phyloP scores from a whole-genome alignment of 768 basidiomycete genomes.

The Tricholoma terreum region DNA sequence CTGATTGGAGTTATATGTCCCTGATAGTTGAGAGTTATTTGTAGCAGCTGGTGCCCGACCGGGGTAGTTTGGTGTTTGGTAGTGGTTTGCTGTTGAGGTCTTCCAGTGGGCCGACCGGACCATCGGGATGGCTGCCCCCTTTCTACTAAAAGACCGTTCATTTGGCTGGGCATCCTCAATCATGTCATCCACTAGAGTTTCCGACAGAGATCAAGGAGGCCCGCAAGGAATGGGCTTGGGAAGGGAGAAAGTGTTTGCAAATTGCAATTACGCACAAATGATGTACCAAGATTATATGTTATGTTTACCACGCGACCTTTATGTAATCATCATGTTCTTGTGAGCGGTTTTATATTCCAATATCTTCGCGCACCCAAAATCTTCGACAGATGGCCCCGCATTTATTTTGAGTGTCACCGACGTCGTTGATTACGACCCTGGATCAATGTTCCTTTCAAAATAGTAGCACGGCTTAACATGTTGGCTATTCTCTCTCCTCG shows the following conservation, averaged over 20 bases:
- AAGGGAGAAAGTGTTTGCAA: too few species aligned
- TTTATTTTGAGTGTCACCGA: not conserved
- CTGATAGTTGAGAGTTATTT: not conserved
- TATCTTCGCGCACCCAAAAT: not conserved
- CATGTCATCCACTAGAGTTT: conserved; percentile 11
- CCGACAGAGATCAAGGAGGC: not conserved
- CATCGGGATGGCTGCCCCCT: conserved; percentile 10
- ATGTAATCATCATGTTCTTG: not conserved
- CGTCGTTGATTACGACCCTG: not conserved
- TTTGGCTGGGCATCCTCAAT: conserved; percentile 18
- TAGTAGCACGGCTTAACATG: not conserved
- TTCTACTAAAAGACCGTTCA: conserved; percentile 10
- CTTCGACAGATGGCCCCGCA: not conserved
- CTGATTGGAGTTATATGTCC: not conserved
- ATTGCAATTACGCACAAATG: too few species aligned
- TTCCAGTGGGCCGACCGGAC: not conserved
- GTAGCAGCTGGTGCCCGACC: not conserved
- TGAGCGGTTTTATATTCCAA: not conserved
- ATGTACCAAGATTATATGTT: too few species aligned
- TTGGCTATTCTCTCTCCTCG: not conserved
- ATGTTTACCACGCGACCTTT: too few species aligned
- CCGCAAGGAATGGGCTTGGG: not conserved
- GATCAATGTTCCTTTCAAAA: not conserved
- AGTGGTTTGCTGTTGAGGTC: not conserved
- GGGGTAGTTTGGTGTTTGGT: not conserved